phyloP scores from a whole-genome alignment of 2,329 filamentous ascomycete species.

The Penicillium sp. region DNA sequence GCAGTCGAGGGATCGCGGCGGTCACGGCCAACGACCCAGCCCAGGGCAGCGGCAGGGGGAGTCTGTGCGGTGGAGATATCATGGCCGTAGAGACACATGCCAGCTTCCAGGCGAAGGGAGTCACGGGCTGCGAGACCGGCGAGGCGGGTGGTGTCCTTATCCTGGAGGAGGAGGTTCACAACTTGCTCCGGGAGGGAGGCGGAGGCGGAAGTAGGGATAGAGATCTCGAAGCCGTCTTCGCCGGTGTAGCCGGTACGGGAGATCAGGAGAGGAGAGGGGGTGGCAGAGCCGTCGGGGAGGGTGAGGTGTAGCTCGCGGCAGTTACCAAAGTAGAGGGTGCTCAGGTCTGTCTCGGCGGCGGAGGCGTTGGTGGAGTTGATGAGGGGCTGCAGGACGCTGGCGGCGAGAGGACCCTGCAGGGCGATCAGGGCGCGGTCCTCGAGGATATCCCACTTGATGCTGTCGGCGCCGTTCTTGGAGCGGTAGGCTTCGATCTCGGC shows the following conservation, averaged over 20 bases:
- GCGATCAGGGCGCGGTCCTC: slow-evolving; percentile 78
- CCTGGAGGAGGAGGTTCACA: slow-evolving; percentile 67
- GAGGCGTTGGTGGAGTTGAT: slow-evolving; percentile 53
- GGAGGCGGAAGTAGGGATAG: slow-evolving; percentile 68
- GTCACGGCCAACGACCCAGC: slow-evolving; percentile 83
- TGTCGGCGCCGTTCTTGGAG: slow-evolving; percentile 51
- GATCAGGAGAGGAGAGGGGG: slow-evolving; percentile 63
- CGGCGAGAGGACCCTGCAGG: slow-evolving; percentile 80
- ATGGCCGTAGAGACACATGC: slow-evolving; percentile 99
- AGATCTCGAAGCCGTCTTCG: slow-evolving; percentile 97
- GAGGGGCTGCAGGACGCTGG: slow-evolving; percentile 65
- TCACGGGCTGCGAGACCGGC: slow-evolving; percentile 90
- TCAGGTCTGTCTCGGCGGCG: slow-evolving; percentile 55
- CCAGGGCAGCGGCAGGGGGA: slow-evolving; percentile 64
- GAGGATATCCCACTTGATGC: slow-evolving; percentile 69
- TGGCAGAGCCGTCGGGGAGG: slow-evolving; percentile 55
- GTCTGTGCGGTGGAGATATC: slow-evolving; percentile 81
- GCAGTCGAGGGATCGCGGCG: slow-evolving; percentile 60
- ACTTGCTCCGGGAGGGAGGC: slow-evolving; percentile 49
- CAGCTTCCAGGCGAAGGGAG: slow-evolving; percentile 88
- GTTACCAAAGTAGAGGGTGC: slow-evolving; percentile 78
- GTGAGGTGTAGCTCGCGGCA: slow-evolving; percentile 66
- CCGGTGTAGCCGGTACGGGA: slow-evolving; percentile 93
- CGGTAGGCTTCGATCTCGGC: slow-evolving; percentile 66
- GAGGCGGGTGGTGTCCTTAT: slow-evolving; percentile 68